Base-by-base conservation (phyloP, 1,284 basidiomycete genomes). In the Neolentinus lepideus region DNA sequence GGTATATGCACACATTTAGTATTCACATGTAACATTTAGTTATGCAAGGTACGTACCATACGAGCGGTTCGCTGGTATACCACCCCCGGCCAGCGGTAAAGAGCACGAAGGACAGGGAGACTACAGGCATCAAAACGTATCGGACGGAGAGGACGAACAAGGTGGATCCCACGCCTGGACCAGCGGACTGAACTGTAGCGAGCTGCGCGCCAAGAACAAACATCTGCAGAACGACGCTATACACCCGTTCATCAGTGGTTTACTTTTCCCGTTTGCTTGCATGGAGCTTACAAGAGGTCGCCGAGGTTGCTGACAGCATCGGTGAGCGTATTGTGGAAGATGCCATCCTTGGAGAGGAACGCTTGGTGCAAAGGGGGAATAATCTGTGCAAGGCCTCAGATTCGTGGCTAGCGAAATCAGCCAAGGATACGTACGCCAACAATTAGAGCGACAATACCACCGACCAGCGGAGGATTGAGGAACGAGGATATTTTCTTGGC, bases 131-230 rank as follows among this genome's bases (percentile, higher is more conserved):
- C 52, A 65, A 19, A 29, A 66, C 4, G 62, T 67, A 69, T 31
- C 68, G 67, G 9, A 69, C 58, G 24, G 62, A 31, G 51, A 70
- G 61, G 8, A 64, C 60, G 59, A 60, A 70, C n/a, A 57, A 53
- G 3, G 59, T 63, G 14, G 63, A 54, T 14, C 61, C 54, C n/a
- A 31, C 26, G 2, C 63, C 62, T 0, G 68, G 66, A n/a, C 61
- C 43, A 12, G 63, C 56, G 29, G 62, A 62, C 14, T 54, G 56
- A 9, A 68, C 64, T 19, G 64, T 55, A 1, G 64, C 66, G 52
- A 70, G 66, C 58, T 69, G 63, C 0, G 66, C 64, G 25, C 68
- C 67, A 45, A 70, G 66, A 24, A 58, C 60, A 59, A 69, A 68
- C 43, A 66, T 66, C 51, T 70, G 68, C 10, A 69, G 59, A 4